A percentile compares a stretch with the other conserved stretches of the same genome.
Conservation (phyloP, 2,329 filamentous ascomycete species). For the Pseudofabraea citricarpa region DNA sequence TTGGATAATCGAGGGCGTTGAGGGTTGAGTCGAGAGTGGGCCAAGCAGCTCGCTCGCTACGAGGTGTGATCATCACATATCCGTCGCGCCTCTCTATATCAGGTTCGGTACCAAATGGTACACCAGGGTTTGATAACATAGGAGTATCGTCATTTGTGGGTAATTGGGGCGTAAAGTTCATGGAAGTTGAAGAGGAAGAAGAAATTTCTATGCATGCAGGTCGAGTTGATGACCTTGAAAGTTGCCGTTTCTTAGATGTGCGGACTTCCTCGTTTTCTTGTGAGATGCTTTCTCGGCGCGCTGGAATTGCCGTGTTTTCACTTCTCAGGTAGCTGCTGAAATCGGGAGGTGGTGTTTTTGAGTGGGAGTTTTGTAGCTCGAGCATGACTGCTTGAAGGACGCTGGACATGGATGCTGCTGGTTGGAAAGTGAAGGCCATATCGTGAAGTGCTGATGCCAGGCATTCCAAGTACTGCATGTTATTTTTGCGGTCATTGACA, state of each 20-base stretch:
- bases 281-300: conserved; percentile 18
- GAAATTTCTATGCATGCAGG: not conserved
- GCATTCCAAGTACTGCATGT: conserved; percentile 47
- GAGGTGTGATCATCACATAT: conserved; percentile 12
- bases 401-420: conserved; percentile 47
- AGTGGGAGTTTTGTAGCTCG: conserved; percentile 32
- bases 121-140: not conserved
- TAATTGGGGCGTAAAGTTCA: not conserved
- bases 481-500: conserved; percentile 31
- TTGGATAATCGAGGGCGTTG: conserved; percentile 13
- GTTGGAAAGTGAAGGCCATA: conserved; percentile 48
- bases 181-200: not conserved
- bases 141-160: not conserved
- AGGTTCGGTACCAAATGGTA: not conserved
- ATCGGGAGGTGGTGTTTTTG: conserved; percentile 10
- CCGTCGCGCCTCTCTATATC: conserved; percentile 3
- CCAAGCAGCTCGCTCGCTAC: conserved; percentile 9
- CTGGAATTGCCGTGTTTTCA: conserved; percentile 11
- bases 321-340: not conserved
- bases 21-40: conserved; percentile 9
- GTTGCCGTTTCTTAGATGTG: conserved; percentile 12
- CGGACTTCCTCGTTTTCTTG: conserved; percentile 6
- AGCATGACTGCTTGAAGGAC: conserved; percentile 47
- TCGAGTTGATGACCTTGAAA: conserved; percentile 8
- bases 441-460: conserved; percentile 45